Evolutionary conservation across 345 rosid genomes (phyloP).

Genomic region (Heritiera littoralis): DNA sequence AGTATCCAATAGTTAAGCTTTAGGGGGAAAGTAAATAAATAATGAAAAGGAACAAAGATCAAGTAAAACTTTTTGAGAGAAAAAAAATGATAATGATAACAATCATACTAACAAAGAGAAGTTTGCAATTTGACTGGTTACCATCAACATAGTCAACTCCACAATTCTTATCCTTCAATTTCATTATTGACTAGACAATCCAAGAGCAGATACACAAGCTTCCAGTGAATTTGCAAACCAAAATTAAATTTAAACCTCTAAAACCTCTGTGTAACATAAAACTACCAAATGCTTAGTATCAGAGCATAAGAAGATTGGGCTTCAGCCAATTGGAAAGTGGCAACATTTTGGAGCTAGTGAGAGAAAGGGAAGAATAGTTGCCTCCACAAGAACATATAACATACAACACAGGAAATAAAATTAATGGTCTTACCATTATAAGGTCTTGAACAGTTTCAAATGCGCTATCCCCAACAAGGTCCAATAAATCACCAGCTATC

Average conservation of each 20-base stretch:
- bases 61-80: constrained; percentile 4
- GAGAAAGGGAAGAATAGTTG: background rate
- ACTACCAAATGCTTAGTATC: background rate
- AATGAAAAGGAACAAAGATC: background rate
- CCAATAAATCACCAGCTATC: constrained; percentile 92
- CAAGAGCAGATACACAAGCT: background rate
- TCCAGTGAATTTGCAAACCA: background rate
- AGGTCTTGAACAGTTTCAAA: constrained; percentile 95
- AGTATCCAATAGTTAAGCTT: constrained; percentile 14
- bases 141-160: background rate
- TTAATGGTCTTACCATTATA: constrained; percentile 49
- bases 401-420: background rate
- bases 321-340: background rate
- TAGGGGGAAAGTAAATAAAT: background rate
- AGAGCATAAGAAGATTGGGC: background rate
- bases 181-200: background rate
- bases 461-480: constrained; percentile 89
- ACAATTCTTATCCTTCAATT: constrained; percentile 1
- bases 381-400: background rate
- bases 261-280: background rate
- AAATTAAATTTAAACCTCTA: background rate
- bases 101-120: background rate
- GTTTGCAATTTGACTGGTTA: background rate
- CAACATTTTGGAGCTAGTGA: background rate
- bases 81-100: background rate